Percentiles rank a stretch among this genome's conserved stretches.
These are phyloP conservation scores for Fraxinus floribunda DNA, from an alignment of 305 asterid species.

Conservation along the genomic window DNA sequence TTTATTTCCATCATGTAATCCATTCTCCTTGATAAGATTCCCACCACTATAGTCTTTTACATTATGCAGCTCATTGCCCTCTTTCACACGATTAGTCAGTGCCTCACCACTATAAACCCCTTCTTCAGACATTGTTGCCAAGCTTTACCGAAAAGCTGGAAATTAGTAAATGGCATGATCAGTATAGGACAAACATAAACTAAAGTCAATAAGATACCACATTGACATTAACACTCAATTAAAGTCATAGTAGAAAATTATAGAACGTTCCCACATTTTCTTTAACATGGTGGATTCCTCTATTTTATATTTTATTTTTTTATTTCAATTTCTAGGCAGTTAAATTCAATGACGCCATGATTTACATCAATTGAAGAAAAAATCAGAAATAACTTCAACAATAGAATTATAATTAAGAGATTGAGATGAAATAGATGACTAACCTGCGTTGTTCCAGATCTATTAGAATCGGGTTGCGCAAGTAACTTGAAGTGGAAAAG, in stretches of 20 bases:
- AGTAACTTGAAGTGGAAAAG: not conserved
- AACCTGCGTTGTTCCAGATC: not conserved
- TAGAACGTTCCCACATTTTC: not conserved
- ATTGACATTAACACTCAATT: not conserved
- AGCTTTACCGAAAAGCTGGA: not conserved
- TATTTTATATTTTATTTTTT: not conserved
- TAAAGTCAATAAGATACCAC: not conserved
- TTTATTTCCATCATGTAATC: conserved; percentile 26
- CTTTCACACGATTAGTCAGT: not conserved
- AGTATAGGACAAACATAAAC: not conserved
- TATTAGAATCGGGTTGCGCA: not conserved
- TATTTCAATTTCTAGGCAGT: not conserved
- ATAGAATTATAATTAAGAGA: not conserved
- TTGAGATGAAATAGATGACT: not conserved
- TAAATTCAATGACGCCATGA: not conserved
- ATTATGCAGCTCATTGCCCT: conserved; percentile 39
- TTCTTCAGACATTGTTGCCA: not conserved
- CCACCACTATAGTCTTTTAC: conserved; percentile 28
- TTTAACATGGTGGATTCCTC: not conserved
- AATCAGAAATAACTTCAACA: not conserved
- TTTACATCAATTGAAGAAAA: not conserved
- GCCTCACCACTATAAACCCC: not conserved
- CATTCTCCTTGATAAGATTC: conserved; percentile 45
- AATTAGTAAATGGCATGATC: not conserved
- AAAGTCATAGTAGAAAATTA: not conserved